Evolutionary conservation across 805 yeast genomes (phyloP), one percentile per base, ranked within the genome.

Genomic region (Danielozyma ontarioensis): DNA sequence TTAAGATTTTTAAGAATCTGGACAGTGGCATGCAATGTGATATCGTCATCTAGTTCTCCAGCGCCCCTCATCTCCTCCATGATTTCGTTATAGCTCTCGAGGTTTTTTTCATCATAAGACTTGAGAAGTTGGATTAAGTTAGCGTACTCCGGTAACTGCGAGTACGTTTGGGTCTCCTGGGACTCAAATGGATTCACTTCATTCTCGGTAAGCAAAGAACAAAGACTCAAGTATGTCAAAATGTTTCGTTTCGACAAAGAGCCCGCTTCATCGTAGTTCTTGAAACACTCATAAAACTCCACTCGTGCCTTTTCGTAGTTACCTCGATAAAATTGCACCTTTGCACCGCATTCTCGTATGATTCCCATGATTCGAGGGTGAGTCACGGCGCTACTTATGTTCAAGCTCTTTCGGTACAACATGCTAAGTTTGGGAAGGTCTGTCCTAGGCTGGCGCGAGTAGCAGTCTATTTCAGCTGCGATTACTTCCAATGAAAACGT

Each of bases 341-440:
- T 71, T 2, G 88, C 95, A 0, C 87, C 85, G 42, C 86, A 79
- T 51, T 84, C 90, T 40, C 76, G 70, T 17, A 85, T 72, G n/a
- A 80, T 72, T 1, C 90, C 95, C 54, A 78, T 64, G 17, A 82
- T 77, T 30, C 72, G 64, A 1, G 94, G 88, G 48, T 86, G 94
- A 1, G 88, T 83, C 2, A 83, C 79, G 2, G 85, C 83, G 0
- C 78, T 64, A 5, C 73, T 70, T 14, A 79, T 61, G 4, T 54
- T 40, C 13, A 46, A 34, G 34, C 67, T 59, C 39, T 73, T 60
- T 17, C 63, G 55, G 42, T 81, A 76, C 14, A 79, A 59, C 31
- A 67, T 60, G 33, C 66, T 64, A 27, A 82, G 57, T 35, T 60
- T 56, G 3, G 62, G 39, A 19, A 63, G 44, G 36, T 60, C 48